Evolutionary conservation across 2,329 filamentous ascomycete species (phyloP).

Genomic region (Lachnellula cervina): DNA sequence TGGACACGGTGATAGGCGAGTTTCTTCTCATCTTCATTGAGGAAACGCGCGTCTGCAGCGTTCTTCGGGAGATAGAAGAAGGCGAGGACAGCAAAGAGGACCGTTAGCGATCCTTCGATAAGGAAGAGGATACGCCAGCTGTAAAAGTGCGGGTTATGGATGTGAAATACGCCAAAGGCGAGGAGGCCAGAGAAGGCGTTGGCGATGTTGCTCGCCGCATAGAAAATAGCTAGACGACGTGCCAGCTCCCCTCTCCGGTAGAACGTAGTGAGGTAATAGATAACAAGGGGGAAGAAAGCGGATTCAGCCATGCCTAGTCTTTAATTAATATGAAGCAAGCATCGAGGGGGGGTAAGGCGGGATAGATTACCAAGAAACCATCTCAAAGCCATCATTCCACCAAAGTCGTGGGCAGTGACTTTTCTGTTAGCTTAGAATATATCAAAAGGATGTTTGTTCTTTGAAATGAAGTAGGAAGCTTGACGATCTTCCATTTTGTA

Average conservation of each 20-base stretch:
- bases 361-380: conserved; percentile 56
- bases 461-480: neutral
- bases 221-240: conserved; percentile 66
- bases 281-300: conserved; percentile 65
- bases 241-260: conserved; percentile 69
- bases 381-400: conserved; percentile 60
- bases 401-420: conserved; percentile 53
- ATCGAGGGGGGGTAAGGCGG: neutral
- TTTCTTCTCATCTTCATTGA: conserved; percentile 29
- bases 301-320: conserved; percentile 50
- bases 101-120: conserved; percentile 35
- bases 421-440: conserved; percentile 15
- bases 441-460: neutral
- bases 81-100: conserved; percentile 31
- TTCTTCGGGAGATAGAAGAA: conserved; percentile 34
- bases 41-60: conserved; percentile 28
- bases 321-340: neutral
- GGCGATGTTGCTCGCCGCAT: conserved; percentile 70
- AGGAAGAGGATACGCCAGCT: conserved; percentile 50
- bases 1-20: conserved; percentile 33
- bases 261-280: conserved; percentile 55
- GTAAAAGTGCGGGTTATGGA: conserved; percentile 42
- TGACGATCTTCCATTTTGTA: neutral
- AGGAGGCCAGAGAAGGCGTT: conserved; percentile 51
- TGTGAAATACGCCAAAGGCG: conserved; percentile 45